A percentile compares a stretch with the other conserved stretches of the same genome.
These are phyloP conservation scores for Zizania latifolia DNA, from an alignment of 176 grass and related monocot genomes.

Conservation along the genomic window DNA sequence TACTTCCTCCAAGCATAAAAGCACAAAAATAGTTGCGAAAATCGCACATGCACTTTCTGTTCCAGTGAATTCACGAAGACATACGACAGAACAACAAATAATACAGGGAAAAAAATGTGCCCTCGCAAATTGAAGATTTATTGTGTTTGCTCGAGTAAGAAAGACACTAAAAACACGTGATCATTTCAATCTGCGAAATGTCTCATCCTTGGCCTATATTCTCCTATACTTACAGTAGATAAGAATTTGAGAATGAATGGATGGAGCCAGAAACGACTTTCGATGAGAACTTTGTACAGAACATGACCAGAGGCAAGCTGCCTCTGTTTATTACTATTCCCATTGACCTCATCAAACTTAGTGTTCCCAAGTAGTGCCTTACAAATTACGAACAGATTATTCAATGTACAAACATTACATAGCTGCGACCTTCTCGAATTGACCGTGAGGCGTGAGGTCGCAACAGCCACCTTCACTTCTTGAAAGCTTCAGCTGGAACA, in stretches of 20 bases:
- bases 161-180: not conserved
- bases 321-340: not conserved
- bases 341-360: conserved; percentile 8
- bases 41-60: too few relatives aligned
- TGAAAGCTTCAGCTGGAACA: conserved; percentile 2
- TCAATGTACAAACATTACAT: conserved; percentile 31
- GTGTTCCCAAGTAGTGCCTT: not conserved
- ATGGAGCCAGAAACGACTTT: too few relatives aligned
- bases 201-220: not conserved
- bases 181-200: not conserved
- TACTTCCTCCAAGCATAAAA: too few relatives aligned
- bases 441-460: conserved; percentile 1
- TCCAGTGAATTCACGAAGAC: too few relatives aligned
- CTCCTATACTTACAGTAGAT: not conserved
- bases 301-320: not conserved
- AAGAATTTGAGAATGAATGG: not conserved
- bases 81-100: too few relatives aligned
- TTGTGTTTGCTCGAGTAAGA: not conserved
- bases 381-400: conserved; percentile 27
- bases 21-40: not conserved
- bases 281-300: not conserved
- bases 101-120: too few relatives aligned
- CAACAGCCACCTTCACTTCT: conserved; percentile 1
- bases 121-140: not conserved
- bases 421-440: not conserved